Conservation (phyloP, 208 protist species). For the Trypanosoma vivax region DNA sequence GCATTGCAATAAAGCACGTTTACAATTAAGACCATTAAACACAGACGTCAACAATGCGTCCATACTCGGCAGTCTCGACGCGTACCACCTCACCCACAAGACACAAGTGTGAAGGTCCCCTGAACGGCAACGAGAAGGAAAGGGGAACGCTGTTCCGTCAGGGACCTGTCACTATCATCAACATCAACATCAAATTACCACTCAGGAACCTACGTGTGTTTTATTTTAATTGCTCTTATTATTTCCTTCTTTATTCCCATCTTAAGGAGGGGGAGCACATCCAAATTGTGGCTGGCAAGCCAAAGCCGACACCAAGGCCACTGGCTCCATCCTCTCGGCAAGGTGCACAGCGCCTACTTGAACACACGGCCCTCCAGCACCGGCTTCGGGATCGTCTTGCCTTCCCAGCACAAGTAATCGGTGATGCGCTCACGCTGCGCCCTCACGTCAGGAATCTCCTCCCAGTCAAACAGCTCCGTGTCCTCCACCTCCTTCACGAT, state of each 20-base stretch:
- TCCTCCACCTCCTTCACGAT: constrained; percentile 69
- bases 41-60: too few species aligned
- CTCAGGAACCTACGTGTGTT: too few species aligned
- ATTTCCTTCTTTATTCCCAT: not conserved
- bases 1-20: too few species aligned
- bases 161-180: not conserved
- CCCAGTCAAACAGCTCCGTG: constrained; percentile 72
- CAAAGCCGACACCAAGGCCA: too few species aligned
- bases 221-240: constrained; percentile 1
- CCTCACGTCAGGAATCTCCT: constrained; percentile 60
- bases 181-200: not conserved
- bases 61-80: too few species aligned
- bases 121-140: not conserved
- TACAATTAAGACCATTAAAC: too few species aligned
- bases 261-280: too few species aligned
- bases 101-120: not conserved
- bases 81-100: too few species aligned
- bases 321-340: too few species aligned
- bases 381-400: constrained; percentile 61
- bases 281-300: too few species aligned
- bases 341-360: constrained; percentile 42
- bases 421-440: constrained; percentile 66
- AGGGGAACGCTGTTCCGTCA: not conserved
- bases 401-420: constrained; percentile 81
- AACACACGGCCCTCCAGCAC: constrained; percentile 72